Conservation (phyloP, 352 stramenopile species). For the Elongisporangium senticosum region DNA sequence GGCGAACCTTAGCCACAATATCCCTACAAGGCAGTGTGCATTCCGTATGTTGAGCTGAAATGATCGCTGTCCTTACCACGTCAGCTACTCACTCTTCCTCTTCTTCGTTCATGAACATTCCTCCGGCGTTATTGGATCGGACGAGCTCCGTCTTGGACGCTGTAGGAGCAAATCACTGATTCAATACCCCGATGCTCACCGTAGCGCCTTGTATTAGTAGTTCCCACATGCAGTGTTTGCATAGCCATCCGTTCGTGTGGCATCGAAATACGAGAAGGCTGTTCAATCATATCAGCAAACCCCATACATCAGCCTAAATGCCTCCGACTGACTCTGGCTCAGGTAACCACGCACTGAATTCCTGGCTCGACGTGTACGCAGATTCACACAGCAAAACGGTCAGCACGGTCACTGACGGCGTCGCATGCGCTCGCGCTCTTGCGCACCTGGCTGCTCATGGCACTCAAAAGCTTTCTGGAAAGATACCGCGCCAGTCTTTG, state of each 20-base stretch:
- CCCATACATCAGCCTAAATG: background rate
- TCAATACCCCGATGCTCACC: constrained; percentile 1
- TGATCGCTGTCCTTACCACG: background rate
- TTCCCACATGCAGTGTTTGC: constrained; percentile 1
- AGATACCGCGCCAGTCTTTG: background rate
- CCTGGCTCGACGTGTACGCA: background rate
- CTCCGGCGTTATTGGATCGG: background rate
- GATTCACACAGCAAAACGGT: too few species aligned
- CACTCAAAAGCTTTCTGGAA: background rate
- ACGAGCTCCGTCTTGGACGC: background rate
- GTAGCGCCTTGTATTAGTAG: background rate
- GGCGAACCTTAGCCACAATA: constrained; percentile 15
- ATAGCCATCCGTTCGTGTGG: constrained; percentile 25
- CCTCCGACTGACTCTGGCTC: background rate
- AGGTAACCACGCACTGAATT: background rate
- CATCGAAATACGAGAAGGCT: constrained; percentile 41
- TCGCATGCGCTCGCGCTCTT: too few species aligned
- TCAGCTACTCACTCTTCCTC: constrained; percentile 15
- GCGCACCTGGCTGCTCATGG: background rate
- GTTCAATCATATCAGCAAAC: background rate
- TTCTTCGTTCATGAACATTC: constrained; percentile 25
- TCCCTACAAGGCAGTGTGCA: constrained; percentile 4
- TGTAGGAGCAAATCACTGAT: background rate
- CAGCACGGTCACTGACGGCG: too few species aligned
- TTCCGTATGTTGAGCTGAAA: background rate